Evolutionary conservation across 768 basidiomycete genomes (phyloP), one percentile per base, ranked within the genome.

Genomic region (Lactifluus rugatus): DNA sequence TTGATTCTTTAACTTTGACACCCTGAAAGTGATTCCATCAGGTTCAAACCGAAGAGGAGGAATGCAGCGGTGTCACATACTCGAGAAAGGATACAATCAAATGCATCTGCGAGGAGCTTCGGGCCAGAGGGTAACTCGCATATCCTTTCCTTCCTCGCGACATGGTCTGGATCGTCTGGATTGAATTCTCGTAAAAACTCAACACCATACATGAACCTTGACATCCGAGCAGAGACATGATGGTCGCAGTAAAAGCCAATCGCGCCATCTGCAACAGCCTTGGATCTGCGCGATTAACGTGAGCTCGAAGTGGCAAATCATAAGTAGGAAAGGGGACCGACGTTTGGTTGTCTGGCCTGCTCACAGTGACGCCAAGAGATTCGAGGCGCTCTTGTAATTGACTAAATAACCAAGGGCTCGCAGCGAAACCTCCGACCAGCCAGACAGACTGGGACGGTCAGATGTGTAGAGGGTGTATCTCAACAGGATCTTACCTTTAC

Each of bases 211-310:
- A 88, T 83, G 66, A 66, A 89, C 67, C 78, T 87, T 31, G 86
- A 85, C 74, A 89, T 82, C 45, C 88, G 80, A 23, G 88, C 85
- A 5, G 85, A 85, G 55, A 91, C 89, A 64, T 89, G 84, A 61
- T 89, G 89, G 65, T 89, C 88, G 63, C 84, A 86, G 70, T 88
- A 89, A 70, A 89, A 91, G 28, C 87, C 87, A 61, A 90, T 81
- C 1, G 87, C 87, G 25, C 89, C 88, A 62, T 91, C 87, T 31
- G 89, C 87, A 7, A 89, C 87, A 3, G 89, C 88, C 70, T 91
- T 91, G 17, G 89, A 89, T 14, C 87, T 89, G 62, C 64, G 28
- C 17, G 23, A 44, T 46, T 10, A 25, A 36, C 9, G 48, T 63
- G 36, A 62, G 52, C 19, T 45, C 62, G 4, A 45, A 46, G 13